A percentile compares a stretch with the other conserved stretches of the same genome.
Evolutionary conservation across 306 rosid species (phyloP).

Genomic region (Boehmeria nivea): DNA sequence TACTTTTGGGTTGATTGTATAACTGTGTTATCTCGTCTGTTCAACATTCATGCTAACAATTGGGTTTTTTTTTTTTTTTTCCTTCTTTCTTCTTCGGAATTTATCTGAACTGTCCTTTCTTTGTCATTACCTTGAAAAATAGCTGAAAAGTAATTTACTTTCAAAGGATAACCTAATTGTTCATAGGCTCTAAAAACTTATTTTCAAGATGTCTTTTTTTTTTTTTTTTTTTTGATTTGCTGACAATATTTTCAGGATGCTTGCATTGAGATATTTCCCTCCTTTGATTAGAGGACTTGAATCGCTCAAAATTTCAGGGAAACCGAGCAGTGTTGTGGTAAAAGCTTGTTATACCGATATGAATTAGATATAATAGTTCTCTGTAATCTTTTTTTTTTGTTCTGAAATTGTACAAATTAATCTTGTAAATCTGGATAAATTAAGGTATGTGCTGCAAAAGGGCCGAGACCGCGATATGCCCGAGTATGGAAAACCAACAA

Average conservation of each 20-base stretch:
- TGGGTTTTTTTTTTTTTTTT: no score
- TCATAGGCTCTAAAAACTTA: neutral
- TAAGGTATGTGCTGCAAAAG: slow-evolving; percentile 82
- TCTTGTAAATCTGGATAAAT: neutral
- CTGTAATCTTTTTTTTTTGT: neutral
- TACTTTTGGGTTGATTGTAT: no score
- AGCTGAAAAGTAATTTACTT: no score
- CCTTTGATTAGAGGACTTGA: slow-evolving; percentile 40
- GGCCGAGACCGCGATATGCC: slow-evolving; percentile 89
- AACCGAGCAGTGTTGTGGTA: slow-evolving; percentile 54
- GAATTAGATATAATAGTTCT: neutral
- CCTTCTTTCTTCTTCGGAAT: no score
- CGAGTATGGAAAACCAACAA: slow-evolving; percentile 81
- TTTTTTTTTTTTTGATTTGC: neutral
- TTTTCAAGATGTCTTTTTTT: neutral
- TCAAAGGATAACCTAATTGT: neutral
- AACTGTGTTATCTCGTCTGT: no score
- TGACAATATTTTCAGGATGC: slow-evolving; percentile 37
- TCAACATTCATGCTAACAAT: no score
- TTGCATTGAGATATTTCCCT: slow-evolving; percentile 47
- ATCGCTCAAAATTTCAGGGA: slow-evolving; percentile 25
- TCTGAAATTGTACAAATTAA: neutral
- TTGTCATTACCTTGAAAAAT: no score
- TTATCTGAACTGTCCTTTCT: no score
- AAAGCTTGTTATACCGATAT: slow-evolving; percentile 19